These are phyloP conservation scores for Salix brachista DNA, from an alignment of 345 rosid species.

Conservation along the genomic window DNA sequence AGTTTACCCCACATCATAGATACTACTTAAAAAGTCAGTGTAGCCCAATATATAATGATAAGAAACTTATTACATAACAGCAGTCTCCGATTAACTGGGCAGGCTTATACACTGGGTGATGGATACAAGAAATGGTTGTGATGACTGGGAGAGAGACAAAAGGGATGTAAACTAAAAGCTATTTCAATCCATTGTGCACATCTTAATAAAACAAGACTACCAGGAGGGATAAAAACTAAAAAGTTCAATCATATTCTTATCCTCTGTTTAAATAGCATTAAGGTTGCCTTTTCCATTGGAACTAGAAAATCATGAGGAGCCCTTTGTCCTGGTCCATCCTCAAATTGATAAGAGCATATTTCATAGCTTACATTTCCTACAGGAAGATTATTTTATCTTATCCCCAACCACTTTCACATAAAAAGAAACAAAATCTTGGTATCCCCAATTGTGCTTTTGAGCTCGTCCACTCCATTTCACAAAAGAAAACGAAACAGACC, in stretches of 20 bases:
- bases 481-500: neutral
- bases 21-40: neutral
- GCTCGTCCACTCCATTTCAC: neutral
- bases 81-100: neutral
- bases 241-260: neutral
- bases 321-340: neutral
- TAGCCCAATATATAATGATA: neutral
- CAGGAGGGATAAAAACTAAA: neutral
- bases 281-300: neutral
- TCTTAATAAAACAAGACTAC: neutral
- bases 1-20: neutral
- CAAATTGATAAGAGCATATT: neutral
- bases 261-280: neutral
- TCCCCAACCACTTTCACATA: neutral
- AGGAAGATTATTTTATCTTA: neutral
- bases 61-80: neutral
- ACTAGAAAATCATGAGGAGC: neutral
- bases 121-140: neutral
- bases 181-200: neutral
- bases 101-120: neutral
- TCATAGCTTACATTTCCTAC: neutral
- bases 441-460: neutral
- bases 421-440: neutral
- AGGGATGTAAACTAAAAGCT: neutral
- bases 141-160: neutral